These are phyloP conservation scores for Kodamaea fukazawae DNA, from an alignment of 805 yeast genomes.

Conservation along the genomic window DNA sequence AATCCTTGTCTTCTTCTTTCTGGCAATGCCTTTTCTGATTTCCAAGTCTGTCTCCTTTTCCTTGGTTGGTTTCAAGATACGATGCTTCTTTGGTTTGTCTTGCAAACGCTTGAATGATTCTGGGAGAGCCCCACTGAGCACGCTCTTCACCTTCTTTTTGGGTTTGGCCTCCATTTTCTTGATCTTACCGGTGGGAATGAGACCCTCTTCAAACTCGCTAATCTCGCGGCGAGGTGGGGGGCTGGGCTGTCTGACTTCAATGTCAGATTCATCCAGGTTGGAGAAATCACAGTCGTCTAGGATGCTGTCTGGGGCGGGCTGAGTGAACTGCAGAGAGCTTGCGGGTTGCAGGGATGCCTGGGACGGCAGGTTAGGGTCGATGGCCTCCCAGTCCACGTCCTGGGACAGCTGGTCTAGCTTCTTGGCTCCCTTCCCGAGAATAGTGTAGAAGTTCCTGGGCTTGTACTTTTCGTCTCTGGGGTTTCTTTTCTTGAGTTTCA, in stretches of 20 bases:
- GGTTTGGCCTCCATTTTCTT: background rate
- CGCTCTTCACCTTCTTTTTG: slow-evolving; percentile 24
- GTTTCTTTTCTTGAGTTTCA: slow-evolving; percentile 27
- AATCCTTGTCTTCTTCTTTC: slow-evolving; percentile 19
- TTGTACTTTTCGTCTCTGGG: slow-evolving; percentile 41
- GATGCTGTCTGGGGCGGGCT: no score
- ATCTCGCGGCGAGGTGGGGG: background rate
- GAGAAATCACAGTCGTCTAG: slow-evolving; percentile 2
- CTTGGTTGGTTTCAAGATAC: background rate
- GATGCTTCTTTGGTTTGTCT: slow-evolving; percentile 16
- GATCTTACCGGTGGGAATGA: slow-evolving; percentile 5
- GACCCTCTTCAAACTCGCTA: slow-evolving; percentile 9
- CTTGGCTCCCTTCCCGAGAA: slow-evolving; percentile 26
- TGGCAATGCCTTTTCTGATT: slow-evolving; percentile 37
- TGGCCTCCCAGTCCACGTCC: no score
- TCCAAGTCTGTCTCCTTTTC: slow-evolving; percentile 11
- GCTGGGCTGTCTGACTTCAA: background rate
- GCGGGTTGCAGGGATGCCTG: no score
- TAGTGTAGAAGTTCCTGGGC: slow-evolving; percentile 36
- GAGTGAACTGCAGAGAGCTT: no score
- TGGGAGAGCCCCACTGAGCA: slow-evolving; percentile 37
- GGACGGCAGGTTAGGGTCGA: no score
- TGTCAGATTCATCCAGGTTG: slow-evolving; percentile 1
- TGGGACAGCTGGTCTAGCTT: background rate
- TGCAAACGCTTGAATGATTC: slow-evolving; percentile 37